These are phyloP conservation scores for Macrolepiota albuminosa DNA, from an alignment of 768 basidiomycete genomes.

Conservation along the genomic window DNA sequence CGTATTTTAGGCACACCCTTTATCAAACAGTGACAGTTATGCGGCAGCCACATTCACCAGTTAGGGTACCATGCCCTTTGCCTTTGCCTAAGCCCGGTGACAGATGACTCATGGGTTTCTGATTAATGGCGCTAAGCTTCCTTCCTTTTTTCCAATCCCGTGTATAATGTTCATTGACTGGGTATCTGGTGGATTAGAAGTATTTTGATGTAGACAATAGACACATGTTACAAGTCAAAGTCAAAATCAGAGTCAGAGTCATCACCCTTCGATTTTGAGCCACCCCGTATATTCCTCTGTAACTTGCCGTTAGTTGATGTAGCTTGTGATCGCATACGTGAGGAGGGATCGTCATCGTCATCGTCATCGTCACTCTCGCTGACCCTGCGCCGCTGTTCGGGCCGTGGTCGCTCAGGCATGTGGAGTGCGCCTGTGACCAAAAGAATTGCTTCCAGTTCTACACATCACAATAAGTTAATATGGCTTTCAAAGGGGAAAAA, in stretches of 20 bases:
- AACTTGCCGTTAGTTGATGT: slow-evolving; percentile 50
- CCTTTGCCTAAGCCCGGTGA: background rate
- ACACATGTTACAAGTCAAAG: slow-evolving; percentile 49
- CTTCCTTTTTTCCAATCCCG: background rate
- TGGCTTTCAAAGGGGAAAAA: background rate
- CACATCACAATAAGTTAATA: slow-evolving; percentile 5
- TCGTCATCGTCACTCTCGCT: slow-evolving; percentile 44
- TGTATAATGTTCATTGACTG: background rate
- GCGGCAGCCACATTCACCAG: slow-evolving; percentile 13
- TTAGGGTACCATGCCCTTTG: slow-evolving; percentile 5
- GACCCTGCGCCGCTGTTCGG: slow-evolving; percentile 23
- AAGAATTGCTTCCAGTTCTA: slow-evolving; percentile 71
- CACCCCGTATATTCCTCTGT: slow-evolving; percentile 51
- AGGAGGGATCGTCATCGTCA: slow-evolving; percentile 45
- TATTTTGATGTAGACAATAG: background rate
- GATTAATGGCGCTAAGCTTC: background rate
- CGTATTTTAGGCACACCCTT: slow-evolving; percentile 8
- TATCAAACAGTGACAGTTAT: slow-evolving; percentile 12
- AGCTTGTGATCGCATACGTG: slow-evolving; percentile 51
- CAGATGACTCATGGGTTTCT: background rate
- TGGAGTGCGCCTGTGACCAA: slow-evolving; percentile 64
- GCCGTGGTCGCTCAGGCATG: slow-evolving; percentile 41
- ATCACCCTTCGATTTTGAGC: slow-evolving; percentile 27
- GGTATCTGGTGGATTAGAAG: background rate
- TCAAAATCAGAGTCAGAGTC: slow-evolving; percentile 81